Evolutionary conservation across 2,329 filamentous ascomycete species (phyloP).

Genomic region (Trichoderma gracile): DNA sequence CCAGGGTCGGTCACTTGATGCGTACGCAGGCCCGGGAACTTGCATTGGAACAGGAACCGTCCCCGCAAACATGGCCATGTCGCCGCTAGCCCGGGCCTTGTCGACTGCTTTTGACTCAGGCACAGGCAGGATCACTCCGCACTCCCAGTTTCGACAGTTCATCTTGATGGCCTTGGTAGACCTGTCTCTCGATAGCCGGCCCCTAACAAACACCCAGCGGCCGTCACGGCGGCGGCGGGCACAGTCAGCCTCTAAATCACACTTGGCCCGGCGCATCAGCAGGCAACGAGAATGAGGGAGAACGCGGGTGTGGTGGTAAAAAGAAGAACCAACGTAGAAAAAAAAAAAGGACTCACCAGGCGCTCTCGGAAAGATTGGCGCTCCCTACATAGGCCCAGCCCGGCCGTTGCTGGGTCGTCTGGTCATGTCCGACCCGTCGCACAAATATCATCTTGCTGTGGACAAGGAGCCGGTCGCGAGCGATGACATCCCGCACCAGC

Average conservation of each 20-base stretch:
- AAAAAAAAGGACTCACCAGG: constrained; percentile 70
- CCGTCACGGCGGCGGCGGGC: constrained; percentile 29
- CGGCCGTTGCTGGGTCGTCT: constrained; percentile 27
- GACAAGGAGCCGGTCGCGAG: constrained; percentile 71
- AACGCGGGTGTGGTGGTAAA: neutral
- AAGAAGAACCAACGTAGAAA: neutral
- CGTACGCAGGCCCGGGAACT: constrained; percentile 56
- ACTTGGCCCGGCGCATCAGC: constrained; percentile 15
- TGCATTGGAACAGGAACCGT: constrained; percentile 65
- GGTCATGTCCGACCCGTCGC: constrained; percentile 31
- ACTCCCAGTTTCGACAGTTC: constrained; percentile 92
- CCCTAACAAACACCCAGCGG: constrained; percentile 55
- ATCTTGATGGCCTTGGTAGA: constrained; percentile 69
- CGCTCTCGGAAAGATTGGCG: constrained; percentile 88
- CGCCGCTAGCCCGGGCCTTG: constrained; percentile 28
- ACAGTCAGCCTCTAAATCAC: constrained; percentile 30
- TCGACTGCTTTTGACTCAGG: constrained; percentile 29
- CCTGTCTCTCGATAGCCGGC: constrained; percentile 71
- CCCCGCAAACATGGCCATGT: constrained; percentile 50
- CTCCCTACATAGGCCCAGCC: constrained; percentile 88
- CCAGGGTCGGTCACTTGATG: constrained; percentile 45
- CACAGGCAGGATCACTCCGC: constrained; percentile 76
- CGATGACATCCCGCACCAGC: constrained; percentile 72
- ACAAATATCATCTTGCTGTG: constrained; percentile 78
- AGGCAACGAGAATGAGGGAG: neutral